Base-by-base conservation (phyloP, 2,329 filamentous ascomycete genomes). In the Hymenoscyphus albidus region DNA sequence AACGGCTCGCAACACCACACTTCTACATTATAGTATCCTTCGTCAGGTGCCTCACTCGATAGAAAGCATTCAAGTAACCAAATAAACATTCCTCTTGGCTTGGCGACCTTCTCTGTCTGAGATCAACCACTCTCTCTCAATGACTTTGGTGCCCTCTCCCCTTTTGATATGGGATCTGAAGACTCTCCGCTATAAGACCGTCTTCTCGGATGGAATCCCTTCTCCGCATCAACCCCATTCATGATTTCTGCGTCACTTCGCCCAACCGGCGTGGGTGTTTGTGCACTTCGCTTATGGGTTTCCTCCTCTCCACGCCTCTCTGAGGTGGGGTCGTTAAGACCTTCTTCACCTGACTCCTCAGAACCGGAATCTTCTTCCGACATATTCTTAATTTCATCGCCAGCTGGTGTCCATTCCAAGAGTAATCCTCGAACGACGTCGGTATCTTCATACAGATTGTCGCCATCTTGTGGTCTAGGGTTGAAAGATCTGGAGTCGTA, bases 391-490 rank as follows among this genome's bases (percentile, higher is more conserved):
- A 7, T 16, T 27, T 61, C 42, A 9, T 62, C 54, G 2, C 61
- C 61, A 44, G 61, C 61, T 58, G 61, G 61, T 22, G 61, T 62
- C 61, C 61, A 62, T 22, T 62, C 54, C 39, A 57, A 55, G 18
- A 62, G 54, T 51, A 62, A 31, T 6, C 56, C 56, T 54, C 27
- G 54, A 32, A 62, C 48, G 13, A 62, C 42, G 57, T 62, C 38
- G 16, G 38, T 51, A 27, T 57, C 51, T 32, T 22, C 61, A 10
- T 62, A 18, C n/a, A 55, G 10, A 18, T 18, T 18, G 31, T 48
- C 59, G 5, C 38, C 31, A 12, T 38, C 54, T 14, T n/a, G 42
- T 5, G 58, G 38, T 38, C 32, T 51, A 27, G 48, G 59, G 22
- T 62, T 62, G 7, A 54, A 55, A 9, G 59, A 55, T 39, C 48